A percentile compares a stretch with the other conserved stretches of the same genome.
Evolutionary conservation across 306 rosid genomes (phyloP).

Genomic region (Begonia masoniana): DNA sequence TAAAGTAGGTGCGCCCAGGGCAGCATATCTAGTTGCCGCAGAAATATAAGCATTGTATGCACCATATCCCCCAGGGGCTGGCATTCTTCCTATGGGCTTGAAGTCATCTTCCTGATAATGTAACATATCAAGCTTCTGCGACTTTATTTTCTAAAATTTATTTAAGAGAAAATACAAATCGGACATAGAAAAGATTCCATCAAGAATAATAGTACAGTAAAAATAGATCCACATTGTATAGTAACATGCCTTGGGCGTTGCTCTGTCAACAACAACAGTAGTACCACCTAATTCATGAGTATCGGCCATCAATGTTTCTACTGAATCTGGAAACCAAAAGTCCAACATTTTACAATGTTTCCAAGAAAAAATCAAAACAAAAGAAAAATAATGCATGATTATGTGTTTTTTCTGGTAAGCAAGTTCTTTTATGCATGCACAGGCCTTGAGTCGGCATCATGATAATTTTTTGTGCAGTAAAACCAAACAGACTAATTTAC

Average conservation of each 20-base stretch:
- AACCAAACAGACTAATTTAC: no score
- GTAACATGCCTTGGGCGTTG: constrained; percentile 84
- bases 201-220: not conserved
- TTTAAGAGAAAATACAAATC: constrained; percentile 2
- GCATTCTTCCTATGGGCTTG: constrained; percentile 60
- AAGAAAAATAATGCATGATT: constrained; percentile 1
- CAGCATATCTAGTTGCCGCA: constrained; percentile 93
- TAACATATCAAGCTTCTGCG: not conserved
- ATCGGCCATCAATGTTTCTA: constrained; percentile 82
- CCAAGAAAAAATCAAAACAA: not conserved
- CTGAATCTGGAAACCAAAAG: constrained; percentile 57
- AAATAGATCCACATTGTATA: not conserved
- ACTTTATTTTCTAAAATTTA: constrained; percentile 1
- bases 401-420: no score
- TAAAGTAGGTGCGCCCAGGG: constrained; percentile 90
- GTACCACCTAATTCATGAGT: constrained; percentile 90
- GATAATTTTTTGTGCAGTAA: no score
- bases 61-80: constrained; percentile 75
- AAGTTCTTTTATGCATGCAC: no score
- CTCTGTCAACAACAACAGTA: constrained; percentile 87
- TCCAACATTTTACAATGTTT: not conserved
- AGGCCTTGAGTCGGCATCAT: no score
- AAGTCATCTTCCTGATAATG: constrained; percentile 78
- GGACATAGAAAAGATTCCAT: not conserved
- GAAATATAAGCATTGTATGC: constrained; percentile 94